phyloP scores from a whole-genome alignment of 2,329 filamentous ascomycete genomes.

The Lasiodiplodia theobromae region DNA sequence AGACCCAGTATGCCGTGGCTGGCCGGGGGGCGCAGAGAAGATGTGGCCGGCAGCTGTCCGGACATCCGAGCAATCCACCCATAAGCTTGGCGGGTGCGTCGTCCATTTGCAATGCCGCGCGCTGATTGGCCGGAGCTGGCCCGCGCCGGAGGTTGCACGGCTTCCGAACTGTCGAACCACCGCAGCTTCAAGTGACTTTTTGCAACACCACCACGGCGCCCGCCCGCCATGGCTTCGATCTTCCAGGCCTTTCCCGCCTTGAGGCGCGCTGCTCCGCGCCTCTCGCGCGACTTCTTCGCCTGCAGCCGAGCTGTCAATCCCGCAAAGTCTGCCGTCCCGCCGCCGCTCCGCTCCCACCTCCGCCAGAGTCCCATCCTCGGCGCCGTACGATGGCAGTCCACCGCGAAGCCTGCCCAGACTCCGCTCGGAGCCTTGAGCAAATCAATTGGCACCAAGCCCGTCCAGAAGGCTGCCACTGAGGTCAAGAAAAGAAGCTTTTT shows the following conservation, averaged over 20 bases:
- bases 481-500: constrained; percentile 47
- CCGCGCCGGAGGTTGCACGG: constrained; percentile 4
- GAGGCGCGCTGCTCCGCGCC: constrained; percentile 47
- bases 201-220: constrained; percentile 23
- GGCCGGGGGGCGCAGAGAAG: neutral
- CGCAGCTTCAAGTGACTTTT: constrained; percentile 27
- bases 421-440: constrained; percentile 24
- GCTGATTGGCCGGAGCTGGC: constrained; percentile 10
- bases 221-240: constrained; percentile 43
- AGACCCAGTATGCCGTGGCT: no score
- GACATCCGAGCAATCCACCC: neutral
- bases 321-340: constrained; percentile 33
- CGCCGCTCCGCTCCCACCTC: constrained; percentile 29
- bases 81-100: neutral
- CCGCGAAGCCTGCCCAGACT: constrained; percentile 33
- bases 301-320: constrained; percentile 42
- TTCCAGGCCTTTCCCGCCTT: constrained; percentile 48
- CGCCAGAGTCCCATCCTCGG: constrained; percentile 36
- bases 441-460: constrained; percentile 17
- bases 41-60: neutral
- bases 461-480: neutral
- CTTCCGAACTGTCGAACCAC: constrained; percentile 20
- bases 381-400: constrained; percentile 45
- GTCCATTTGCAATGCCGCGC: constrained; percentile 17
- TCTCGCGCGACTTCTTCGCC: constrained; percentile 46